These are phyloP conservation scores for Psilocybe tampanensis DNA, from an alignment of 768 basidiomycete genomes.

Conservation along the genomic window DNA sequence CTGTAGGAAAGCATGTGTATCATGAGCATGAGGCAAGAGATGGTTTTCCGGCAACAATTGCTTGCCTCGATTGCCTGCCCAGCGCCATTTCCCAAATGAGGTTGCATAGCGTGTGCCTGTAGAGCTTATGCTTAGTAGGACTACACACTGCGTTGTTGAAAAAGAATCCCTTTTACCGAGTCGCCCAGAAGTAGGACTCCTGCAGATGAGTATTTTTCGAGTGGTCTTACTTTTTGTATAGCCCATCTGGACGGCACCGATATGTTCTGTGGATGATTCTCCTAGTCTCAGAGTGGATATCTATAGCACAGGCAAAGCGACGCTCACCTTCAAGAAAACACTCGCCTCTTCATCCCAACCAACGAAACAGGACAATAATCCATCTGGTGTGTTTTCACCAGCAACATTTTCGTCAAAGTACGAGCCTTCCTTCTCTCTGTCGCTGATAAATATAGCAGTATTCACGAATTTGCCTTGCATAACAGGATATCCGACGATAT, in stretches of 20 bases:
- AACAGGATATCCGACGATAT: conserved; percentile 37
- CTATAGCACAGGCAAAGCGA: neutral
- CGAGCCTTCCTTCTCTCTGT: conserved; percentile 31
- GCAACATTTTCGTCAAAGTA: conserved; percentile 33
- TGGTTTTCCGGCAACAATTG: too few species aligned
- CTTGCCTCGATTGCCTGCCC: conserved; percentile 28
- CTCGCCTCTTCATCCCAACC: conserved; percentile 49
- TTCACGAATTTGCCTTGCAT: conserved; percentile 33
- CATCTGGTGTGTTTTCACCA: conserved; percentile 35
- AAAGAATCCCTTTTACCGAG: conserved; percentile 30
- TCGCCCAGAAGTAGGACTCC: conserved; percentile 47
- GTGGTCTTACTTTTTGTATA: conserved; percentile 35
- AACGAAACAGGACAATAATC: conserved; percentile 38
- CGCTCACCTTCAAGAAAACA: conserved; percentile 43
- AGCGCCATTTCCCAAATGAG: conserved; percentile 35
- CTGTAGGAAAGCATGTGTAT: too few species aligned
- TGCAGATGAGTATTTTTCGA: conserved; percentile 39
- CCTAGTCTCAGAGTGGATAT: neutral
- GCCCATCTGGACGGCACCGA: conserved; percentile 42
- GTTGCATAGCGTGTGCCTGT: conserved; percentile 49
- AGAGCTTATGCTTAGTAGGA: neutral
- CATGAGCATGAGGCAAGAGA: too few species aligned
- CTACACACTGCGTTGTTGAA: neutral
- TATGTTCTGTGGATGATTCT: conserved; percentile 27
- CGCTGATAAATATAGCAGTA: conserved; percentile 28